Conservation (phyloP, 805 yeast genomes). For the Lipomyces lipofer region DNA sequence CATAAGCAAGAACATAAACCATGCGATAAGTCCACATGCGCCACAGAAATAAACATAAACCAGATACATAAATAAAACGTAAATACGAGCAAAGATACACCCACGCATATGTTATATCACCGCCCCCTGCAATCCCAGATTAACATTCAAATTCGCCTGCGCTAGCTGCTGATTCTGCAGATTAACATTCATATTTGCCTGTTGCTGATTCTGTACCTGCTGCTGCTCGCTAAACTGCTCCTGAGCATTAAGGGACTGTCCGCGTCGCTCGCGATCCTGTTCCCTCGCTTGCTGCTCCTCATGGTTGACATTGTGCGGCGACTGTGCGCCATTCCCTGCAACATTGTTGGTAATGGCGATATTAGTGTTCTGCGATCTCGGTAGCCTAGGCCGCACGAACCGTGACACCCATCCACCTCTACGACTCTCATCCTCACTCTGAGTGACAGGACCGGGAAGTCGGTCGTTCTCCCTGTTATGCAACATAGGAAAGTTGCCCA, state of each 20-base stretch:
- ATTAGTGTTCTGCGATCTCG: too few relatives aligned
- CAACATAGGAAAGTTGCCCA: background rate
- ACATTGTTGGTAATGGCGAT: background rate
- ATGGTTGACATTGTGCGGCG: background rate
- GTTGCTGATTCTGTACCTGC: background rate
- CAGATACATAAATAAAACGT: too few relatives aligned
- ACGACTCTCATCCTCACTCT: background rate
- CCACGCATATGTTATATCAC: too few relatives aligned
- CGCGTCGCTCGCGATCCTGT: too few relatives aligned
- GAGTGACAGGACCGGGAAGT: background rate
- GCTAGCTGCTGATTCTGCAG: background rate
- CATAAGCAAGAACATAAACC: too few relatives aligned
- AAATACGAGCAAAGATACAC: too few relatives aligned
- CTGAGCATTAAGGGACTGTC: background rate
- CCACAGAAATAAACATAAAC: too few relatives aligned
- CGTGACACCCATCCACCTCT: background rate
- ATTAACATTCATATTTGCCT: background rate
- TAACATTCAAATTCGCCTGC: background rate
- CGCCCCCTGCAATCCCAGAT: background rate
- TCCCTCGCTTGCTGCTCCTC: background rate
- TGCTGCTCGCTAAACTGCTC: background rate
- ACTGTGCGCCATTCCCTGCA: background rate
- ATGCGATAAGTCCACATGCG: too few relatives aligned
- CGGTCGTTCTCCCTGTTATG: background rate
- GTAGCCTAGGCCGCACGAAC: background rate